phyloP scores from a whole-genome alignment of 208 protist species.

The Wallacemonas sp. region DNA sequence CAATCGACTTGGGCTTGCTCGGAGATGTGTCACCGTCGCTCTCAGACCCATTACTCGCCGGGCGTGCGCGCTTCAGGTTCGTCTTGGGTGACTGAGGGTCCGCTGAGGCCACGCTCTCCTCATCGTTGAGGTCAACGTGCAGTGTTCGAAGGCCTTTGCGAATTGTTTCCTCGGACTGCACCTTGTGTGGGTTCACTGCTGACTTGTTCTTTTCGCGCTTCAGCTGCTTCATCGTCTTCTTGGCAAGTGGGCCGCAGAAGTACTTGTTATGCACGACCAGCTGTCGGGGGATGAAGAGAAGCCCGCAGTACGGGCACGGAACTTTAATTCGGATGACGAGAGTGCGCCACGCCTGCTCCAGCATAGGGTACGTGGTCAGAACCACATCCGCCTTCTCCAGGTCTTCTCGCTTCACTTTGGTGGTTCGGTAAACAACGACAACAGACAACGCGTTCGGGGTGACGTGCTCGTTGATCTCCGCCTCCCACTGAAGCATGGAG shows the following conservation, averaged over 20 bases:
- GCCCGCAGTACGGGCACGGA: conserved; percentile 86
- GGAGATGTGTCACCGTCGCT: conserved; percentile 23
- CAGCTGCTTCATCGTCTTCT: conserved; percentile 79
- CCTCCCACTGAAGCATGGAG: conserved; percentile 93
- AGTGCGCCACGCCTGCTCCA: conserved; percentile 89
- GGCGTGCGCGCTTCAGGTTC: neutral
- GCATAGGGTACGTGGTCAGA: conserved; percentile 93
- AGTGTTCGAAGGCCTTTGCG: conserved; percentile 80
- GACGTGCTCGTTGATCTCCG: conserved; percentile 86
- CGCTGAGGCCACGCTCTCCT: conserved; percentile 4
- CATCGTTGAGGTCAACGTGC: conserved; percentile 67
- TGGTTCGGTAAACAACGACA: conserved; percentile 75
- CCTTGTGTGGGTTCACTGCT: conserved; percentile 27
- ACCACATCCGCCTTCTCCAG: conserved; percentile 92
- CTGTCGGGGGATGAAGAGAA: conserved; percentile 87
- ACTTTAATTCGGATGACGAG: conserved; percentile 87
- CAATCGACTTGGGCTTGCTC: conserved; percentile 28
- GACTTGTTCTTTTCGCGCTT: conserved; percentile 78
- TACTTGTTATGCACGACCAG: conserved; percentile 93
- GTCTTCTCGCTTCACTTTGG: conserved; percentile 51
- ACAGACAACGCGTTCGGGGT: conserved; percentile 63
- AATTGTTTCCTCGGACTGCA: conserved; percentile 79
- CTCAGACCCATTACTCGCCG: conserved; percentile 18
- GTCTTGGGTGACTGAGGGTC: neutral
- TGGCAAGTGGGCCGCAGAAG: conserved; percentile 91